Percentiles rank a stretch among this genome's conserved stretches.
Conservation (phyloP, 2,329 filamentous ascomycete genomes). For the Cephalotrichum gorgonifer region DNA sequence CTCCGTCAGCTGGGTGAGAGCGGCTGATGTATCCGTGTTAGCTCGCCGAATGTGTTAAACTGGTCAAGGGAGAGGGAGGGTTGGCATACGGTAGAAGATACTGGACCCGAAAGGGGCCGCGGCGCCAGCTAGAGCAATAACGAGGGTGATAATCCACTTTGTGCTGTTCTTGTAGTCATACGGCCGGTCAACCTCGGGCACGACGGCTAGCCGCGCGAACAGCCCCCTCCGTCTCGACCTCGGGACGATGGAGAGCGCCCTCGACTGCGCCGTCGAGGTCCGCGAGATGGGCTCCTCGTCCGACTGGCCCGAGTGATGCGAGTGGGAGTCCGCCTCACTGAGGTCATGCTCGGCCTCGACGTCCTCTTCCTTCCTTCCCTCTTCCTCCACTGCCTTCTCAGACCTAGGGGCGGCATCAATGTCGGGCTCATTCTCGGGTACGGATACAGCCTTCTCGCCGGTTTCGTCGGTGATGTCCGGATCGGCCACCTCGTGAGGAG, state of each 20-base stretch:
- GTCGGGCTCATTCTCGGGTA: background rate
- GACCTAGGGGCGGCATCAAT: background rate
- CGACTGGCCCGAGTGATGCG: background rate
- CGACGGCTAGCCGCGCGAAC: slow-evolving; percentile 56
- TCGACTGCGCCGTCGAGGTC: slow-evolving; percentile 1
- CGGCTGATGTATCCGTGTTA: no score
- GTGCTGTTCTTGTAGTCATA: slow-evolving; percentile 60
- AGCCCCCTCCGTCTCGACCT: slow-evolving; percentile 54
- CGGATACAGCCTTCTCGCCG: background rate
- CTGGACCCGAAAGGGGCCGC: slow-evolving; percentile 75
- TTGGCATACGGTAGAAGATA: slow-evolving; percentile 65
- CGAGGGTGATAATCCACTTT: slow-evolving; percentile 77
- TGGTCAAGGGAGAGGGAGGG: background rate
- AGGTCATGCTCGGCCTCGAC: background rate
- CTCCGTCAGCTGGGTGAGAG: slow-evolving; percentile 51
- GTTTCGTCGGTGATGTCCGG: background rate
- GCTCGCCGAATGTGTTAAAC: background rate
- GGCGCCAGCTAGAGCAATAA: slow-evolving; percentile 67
- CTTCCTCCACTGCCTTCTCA: background rate
- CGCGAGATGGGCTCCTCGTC: background rate
- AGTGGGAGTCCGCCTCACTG: slow-evolving; percentile 3
- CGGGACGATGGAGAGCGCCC: slow-evolving; percentile 23
- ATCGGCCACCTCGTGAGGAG: background rate
- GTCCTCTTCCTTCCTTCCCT: background rate
- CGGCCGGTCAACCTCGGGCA: slow-evolving; percentile 71